Base-by-base conservation (phyloP, 2,329 filamentous ascomycete genomes). In the Balansia obtecta region DNA sequence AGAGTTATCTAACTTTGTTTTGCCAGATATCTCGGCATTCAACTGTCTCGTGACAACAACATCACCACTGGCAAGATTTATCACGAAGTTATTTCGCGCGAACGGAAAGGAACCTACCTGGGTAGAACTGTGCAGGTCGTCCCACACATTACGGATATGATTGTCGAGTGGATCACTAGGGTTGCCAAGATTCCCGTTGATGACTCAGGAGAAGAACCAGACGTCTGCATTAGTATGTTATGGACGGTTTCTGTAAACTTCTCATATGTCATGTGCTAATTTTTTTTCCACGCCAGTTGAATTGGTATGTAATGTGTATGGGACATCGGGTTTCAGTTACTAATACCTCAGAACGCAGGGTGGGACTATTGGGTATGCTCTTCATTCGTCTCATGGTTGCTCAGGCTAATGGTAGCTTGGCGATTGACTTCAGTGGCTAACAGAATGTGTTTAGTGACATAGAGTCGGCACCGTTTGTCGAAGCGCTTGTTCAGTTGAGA, bases 61-160 rank as follows among this genome's bases (percentile, higher is more conserved):
- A 95, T 98, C 68, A 98, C 93, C 3, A 95, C 91, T 6, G 93
- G 93, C 63, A 96, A 97, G 73, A 88, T 97, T 58, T 97, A 96
- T 70, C 77, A 88, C 22, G 52, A 45, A 38, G 18, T 27, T 41
- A 22, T 50, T 56, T 34, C 20, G 22, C 48, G 49, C 10, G 34
- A 64, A 53, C 48, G 80, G 89, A 61, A 81, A 80, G 53, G 77
- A 80, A 62, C 70, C 77, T 97, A 95, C 61, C 78, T 97, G 12
- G 91, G 91, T 57, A 83, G 85, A 66, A 89, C 90, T 16, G 85
- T 94, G 15, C 89, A 96, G 68, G 85, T 94, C 50, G 89, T 97
- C 5, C 91, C 91, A 2, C 91, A 97, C 67, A 77, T 97, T 58
- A 95, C 89, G 50, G 82, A 94, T 62, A 87, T 84, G 16, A 95